Evolutionary conservation across 2,329 filamentous ascomycete genomes (phyloP), one percentile per base, ranked within the genome.

Genomic region (Aspergillus pseudonomiae): DNA sequence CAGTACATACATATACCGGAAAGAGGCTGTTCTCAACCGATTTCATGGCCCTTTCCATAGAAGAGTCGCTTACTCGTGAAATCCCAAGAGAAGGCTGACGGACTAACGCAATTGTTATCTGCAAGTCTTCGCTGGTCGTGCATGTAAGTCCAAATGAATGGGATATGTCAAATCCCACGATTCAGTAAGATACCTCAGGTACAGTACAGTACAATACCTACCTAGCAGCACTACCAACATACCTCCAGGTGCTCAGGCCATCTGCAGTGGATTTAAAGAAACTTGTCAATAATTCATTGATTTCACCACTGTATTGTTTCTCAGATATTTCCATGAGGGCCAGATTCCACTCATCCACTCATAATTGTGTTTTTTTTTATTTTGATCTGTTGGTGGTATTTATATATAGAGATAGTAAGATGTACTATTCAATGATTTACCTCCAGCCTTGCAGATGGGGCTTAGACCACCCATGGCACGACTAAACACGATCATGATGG

Each of bases 41-140:
- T 14, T 34, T 6, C 28, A 34, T n/a, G 11, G 45, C 11, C 12
- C 2, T 34, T n/a, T 52, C 28, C 16, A 32, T 52, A n/a, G 48
- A 48, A 12, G 28, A 50, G 26, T 26, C 46, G 16, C 26, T 50
- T 28, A 19, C 10, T 50, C 24, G 26, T 14, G n/a, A 50, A 9
- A 32, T 52, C 9, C 16, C 19, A 52, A 52, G 16, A 34, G 19
- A 32, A 32, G 28, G 48, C 21, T 32, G 28, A 52, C 28, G 10
- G 16, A 52, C 48, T 16, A 52, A 52, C 28, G 10, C 48, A 52
- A 34, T 52, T 30, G 5, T 12, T 28, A 16, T 21, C 61, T 63
- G 61, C 57, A 63, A 48, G 61, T 54, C 45, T 50, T 52, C 50
- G 56, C 58, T 63, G 61, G 61, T 55, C 48, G 56, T 55, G 56